Evolutionary conservation across 768 basidiomycete species (phyloP).

Genomic region (Hysterangium stoloniferum): DNA sequence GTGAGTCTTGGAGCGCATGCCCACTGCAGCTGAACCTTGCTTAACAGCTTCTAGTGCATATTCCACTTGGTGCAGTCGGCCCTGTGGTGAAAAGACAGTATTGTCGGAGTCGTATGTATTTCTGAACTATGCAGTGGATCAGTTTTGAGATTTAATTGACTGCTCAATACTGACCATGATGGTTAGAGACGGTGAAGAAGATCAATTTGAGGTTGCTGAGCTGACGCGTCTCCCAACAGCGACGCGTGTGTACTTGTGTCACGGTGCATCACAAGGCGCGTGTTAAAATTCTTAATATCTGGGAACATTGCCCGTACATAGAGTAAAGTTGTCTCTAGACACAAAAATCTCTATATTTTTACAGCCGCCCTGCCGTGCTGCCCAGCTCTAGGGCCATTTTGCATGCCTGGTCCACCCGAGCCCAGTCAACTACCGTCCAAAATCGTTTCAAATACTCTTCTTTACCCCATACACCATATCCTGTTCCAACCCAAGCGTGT

Average conservation of each 20-base stretch:
- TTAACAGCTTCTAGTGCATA: constrained; percentile 99
- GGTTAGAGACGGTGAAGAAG: no score
- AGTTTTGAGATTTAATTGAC: no score
- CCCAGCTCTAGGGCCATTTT: neutral
- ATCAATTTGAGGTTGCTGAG: neutral
- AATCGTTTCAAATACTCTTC: constrained; percentile 79
- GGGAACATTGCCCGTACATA: neutral
- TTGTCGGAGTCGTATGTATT: constrained; percentile 99
- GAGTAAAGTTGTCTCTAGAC: neutral
- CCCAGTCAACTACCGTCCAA: constrained; percentile 80
- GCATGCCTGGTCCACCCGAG: constrained; percentile 33
- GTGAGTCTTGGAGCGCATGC: constrained; percentile 91
- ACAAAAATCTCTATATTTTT: neutral
- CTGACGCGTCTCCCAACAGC: neutral
- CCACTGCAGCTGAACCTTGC: constrained; percentile 98
- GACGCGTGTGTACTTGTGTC: neutral
- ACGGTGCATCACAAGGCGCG: neutral
- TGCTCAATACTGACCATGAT: constrained; percentile 1
- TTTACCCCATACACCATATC: constrained; percentile 87
- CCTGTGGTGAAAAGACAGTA: constrained; percentile 95
- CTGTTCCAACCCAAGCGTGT: constrained; percentile 79
- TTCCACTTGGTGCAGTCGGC: constrained; percentile 94
- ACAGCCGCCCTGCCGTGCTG: neutral
- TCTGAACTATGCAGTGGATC: constrained; percentile 50
- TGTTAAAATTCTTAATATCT: neutral